Evolutionary conservation across 768 basidiomycete genomes (phyloP).

Genomic region (Rhodotorula diobovata): DNA sequence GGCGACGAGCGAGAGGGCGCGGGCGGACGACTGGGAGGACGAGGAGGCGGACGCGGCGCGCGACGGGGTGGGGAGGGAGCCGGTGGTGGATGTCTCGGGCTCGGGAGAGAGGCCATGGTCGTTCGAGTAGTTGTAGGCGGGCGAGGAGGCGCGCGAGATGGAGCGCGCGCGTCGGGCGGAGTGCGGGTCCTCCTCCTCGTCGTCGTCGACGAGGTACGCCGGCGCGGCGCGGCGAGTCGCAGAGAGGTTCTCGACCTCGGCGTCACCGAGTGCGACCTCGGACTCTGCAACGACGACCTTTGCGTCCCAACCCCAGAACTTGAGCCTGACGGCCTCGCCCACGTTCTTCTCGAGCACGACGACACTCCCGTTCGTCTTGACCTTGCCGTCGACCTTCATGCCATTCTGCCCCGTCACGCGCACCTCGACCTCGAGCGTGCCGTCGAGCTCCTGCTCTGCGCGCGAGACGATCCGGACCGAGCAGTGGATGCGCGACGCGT

Average conservation of each 20-base stretch:
- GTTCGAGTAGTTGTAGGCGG: not conserved
- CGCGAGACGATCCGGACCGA: constrained; percentile 12
- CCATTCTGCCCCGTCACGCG: constrained; percentile 35
- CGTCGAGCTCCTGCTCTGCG: not conserved
- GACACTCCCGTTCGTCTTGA: not conserved
- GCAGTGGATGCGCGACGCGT: constrained; percentile 36
- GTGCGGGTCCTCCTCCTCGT: not conserved
- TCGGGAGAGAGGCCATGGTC: constrained; percentile 5
- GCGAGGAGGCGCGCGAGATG: not conserved
- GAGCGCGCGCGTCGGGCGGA: not conserved
- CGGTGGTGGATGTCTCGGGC: not conserved
- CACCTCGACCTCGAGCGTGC: constrained; percentile 13
- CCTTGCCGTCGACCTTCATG: constrained; percentile 35
- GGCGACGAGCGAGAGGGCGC: constrained; percentile 7
- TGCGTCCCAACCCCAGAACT: constrained; percentile 34
- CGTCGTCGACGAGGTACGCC: constrained; percentile 1
- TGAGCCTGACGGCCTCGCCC: constrained; percentile 1
- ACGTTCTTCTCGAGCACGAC: constrained; percentile 1
- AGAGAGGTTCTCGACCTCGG: not conserved
- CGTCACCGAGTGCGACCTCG: not conserved
- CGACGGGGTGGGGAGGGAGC: not conserved
- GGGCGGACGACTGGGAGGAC: not conserved
- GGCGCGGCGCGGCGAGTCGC: not conserved
- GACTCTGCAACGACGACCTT: constrained; percentile 18
- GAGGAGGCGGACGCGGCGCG: not conserved